Base-by-base conservation (phyloP, 495 filamentous ascomycete species). In the Astrocystis sublimbata region DNA sequence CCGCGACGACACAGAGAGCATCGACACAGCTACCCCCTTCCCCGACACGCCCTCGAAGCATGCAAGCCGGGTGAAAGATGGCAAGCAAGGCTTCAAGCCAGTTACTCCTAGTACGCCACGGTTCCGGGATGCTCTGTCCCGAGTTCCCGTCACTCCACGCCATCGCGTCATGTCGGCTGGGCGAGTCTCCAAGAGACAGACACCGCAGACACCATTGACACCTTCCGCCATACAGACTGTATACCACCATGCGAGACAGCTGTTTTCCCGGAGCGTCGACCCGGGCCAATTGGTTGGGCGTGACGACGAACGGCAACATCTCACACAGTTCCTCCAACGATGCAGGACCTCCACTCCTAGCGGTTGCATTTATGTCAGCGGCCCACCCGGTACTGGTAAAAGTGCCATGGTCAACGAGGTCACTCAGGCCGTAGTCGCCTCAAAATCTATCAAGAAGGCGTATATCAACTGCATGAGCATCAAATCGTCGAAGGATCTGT, bases 381-480 rank as follows among this genome's bases (percentile, higher is more conserved):
- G 94, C 0, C 94, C 94, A 30, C 94, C 94, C 2, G 94, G 94
- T 1, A 98, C 96, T 4, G 94, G 94, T 6, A 99, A 99, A 75
- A 97, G 92, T 73, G 96, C 94, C 4, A 85, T 97, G 75, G 85
- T 97, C 53, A 84, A 86, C 57, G 89, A 96, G 66, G 83, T 97
- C 30, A 89, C 88, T 52, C 76, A 82, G 41, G 80, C 86, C 33
- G 64, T 88, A 23, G 75, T 62, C 3, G 73, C 79, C 17, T 75
- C 66, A 2, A 68, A 73, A 4, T 71, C 73, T 10, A 75, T 92
- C 51, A 87, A 85, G 68, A 85, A 85, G 42, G 85, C 86, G 2
- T 92, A 93, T 70, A 78, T 99, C 78, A 99, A 99, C 67, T 99
- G 94, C 74, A 96, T 96, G 85, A 94, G 92, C 73, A 88, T 96